Evolutionary conservation across 2,329 filamentous ascomycete genomes (phyloP), one percentile per base, ranked within the genome.

Genomic region (Sporothrix humicola): DNA sequence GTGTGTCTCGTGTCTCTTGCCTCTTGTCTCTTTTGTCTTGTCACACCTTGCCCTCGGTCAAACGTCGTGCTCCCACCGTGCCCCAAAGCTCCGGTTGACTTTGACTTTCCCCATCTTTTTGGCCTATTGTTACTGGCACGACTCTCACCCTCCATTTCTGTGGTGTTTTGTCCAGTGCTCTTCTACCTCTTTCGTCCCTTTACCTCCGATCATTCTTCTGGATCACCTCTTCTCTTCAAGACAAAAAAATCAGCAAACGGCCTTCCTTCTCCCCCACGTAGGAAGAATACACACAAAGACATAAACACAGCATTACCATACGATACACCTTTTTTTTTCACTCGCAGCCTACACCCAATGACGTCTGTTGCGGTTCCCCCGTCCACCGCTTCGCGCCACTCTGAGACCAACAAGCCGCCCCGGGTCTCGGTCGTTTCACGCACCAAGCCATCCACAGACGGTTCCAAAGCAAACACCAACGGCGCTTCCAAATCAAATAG

Each of bases 311-410:
- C 15, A 68, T n/a, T 17, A 7, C 2, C 13, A 8, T 23, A 52
- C 63, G 37, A 69, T 59, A 31, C 31, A 37, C 7, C 31, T 37
- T 7, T 37, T 37, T 37, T 7, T 37, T 7, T 37, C 31, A 37
- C 31, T 26, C 23, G 7, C 31, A 37, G 31, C 31, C 4, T 37
- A 37, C 31, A 37, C 31, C 31, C 56, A 15, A 85, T 85, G 83
- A 82, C 82, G 80, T 84, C 82, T 72, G 79, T 85, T 75, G 79
- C 85, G 56, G 70, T 72, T 20, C 59, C 68, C 3, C 56, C 56
- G 46, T 52, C 54, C 44, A 44, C 72, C 52, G 56, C 74, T 76
- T 82, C 76, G 78, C 82, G 50, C 74, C 81, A 82, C 76, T 78
- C 80, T 78, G 81, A 84, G 75, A 80, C 82, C 77, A 78, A 80